A percentile compares a stretch with the other conserved stretches of the same genome.
Conservation (phyloP, 2,329 filamentous ascomycete genomes). For the Arthroderma uncinatum region DNA sequence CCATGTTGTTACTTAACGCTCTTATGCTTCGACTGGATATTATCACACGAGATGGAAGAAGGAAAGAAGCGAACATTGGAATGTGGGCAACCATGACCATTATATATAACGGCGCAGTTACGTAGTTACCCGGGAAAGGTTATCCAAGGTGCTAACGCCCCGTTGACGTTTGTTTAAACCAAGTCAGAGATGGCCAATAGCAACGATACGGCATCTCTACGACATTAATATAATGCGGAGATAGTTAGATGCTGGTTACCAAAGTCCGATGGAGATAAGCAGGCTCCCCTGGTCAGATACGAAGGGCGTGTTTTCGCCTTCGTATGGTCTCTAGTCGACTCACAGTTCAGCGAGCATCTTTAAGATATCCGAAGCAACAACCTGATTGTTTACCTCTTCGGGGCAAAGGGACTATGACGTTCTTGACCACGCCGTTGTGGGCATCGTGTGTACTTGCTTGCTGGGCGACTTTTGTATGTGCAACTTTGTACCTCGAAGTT, state of each 20-base stretch:
- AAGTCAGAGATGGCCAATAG: not conserved
- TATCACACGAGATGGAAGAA: not conserved
- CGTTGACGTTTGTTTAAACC: not conserved
- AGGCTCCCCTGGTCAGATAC: not conserved
- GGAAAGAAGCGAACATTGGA: not conserved
- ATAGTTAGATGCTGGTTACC: no score
- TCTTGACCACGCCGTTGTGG: not conserved
- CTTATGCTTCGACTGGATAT: not conserved
- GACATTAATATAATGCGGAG: not conserved
- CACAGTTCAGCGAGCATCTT: not conserved
- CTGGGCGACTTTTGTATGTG: not conserved
- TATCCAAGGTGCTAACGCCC: not conserved
- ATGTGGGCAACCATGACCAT: not conserved
- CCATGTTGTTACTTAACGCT: constrained; percentile 10
- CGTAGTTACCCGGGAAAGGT: not conserved
- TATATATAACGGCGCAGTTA: not conserved
- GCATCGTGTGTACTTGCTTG: not conserved
- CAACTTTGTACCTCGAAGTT: not conserved
- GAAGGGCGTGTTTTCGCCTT: not conserved
- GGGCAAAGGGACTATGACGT: not conserved
- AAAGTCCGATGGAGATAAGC: not conserved
- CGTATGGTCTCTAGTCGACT: not conserved
- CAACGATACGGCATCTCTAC: not conserved
- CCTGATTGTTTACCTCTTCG: not conserved
- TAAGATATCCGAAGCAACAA: not conserved